Percentiles rank a stretch among this genome's conserved stretches.
Evolutionary conservation across 2,329 filamentous ascomycete species (phyloP).

Genomic region (Beauveria varroae): DNA sequence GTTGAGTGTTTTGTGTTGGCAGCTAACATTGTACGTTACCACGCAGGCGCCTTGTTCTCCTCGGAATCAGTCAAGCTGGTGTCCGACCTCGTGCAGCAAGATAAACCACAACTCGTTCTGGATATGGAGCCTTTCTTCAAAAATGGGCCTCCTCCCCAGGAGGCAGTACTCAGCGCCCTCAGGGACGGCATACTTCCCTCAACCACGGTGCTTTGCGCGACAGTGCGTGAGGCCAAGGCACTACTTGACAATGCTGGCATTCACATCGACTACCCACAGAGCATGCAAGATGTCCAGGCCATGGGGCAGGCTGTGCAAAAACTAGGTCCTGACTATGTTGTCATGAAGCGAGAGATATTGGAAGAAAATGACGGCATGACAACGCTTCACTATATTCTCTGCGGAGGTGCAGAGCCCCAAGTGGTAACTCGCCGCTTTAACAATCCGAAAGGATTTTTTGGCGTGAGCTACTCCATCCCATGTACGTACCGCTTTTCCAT

Average conservation of each 20-base stretch:
- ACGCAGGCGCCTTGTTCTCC: slow-evolving; percentile 1
- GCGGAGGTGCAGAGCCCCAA: neutral
- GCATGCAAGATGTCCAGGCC: neutral
- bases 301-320: slow-evolving; percentile 2
- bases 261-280: slow-evolving; percentile 2
- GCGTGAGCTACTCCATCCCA: slow-evolving; percentile 10
- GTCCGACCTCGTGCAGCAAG: slow-evolving; percentile 2
- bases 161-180: neutral
- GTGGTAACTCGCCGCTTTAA: neutral
- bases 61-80: neutral
- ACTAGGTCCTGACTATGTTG: slow-evolving; percentile 7
- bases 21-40: neutral
- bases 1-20: neutral
- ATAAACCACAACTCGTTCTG: neutral
- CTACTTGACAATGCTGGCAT: slow-evolving; percentile 2
- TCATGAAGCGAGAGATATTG: slow-evolving; percentile 8
- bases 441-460: slow-evolving; percentile 6
- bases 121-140: slow-evolving; percentile 11
- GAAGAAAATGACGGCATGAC: slow-evolving; percentile 4
- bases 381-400: slow-evolving; percentile 9
- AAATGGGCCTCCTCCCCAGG: slow-evolving; percentile 3
- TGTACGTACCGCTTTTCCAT: neutral
- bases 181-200: slow-evolving; percentile 6
- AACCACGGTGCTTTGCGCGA: slow-evolving; percentile 3
- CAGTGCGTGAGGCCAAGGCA: slow-evolving; percentile 9